Evolutionary conservation across 495 filamentous ascomycete species (phyloP), one percentile per base, ranked within the genome.

Genomic region (Eremomyces bilateralis): DNA sequence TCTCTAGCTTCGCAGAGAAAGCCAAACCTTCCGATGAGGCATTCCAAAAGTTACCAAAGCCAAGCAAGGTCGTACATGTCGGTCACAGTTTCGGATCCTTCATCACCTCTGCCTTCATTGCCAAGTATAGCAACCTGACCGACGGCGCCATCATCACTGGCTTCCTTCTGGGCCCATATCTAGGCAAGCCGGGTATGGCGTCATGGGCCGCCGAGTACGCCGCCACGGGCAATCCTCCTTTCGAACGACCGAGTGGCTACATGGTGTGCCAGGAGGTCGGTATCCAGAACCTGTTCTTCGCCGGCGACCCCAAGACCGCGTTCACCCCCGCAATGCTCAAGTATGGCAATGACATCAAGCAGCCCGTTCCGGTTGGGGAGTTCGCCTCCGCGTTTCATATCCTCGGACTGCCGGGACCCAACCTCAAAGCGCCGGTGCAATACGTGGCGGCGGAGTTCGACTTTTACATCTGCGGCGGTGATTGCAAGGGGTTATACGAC

Each of bases 101-200:
- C 4, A 28, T 46, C 21, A 34, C 36, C 19, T 31, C 35, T 20
- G 44, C 38, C 15, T 32, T 51, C 34, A 44, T 50, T 20, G 41
- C 42, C 13, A 39, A 21, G 3, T 43, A 47, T 29, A 38, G 40
- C 19, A 20, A 21, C 10, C 42, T 53, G 10, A 49, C 31, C 31
- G 40, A 43, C 36, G 53, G 42, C 4, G 44, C 48, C 1, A 38
- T 54, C 29, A 37, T 54, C 33, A 56, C 53, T 8, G 53, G 53
- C 12, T 50, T 35, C 21, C 28, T 49, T 20, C 34, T 29, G 10
- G 37, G 30, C 35, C n/a, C 33, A 12, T 13, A 50, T 19, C 30
- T 40, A 25, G 35, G 29, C 6, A 39, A 27, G 12, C 36, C 44
- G 21, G 39, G 37, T 8, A 38, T 17, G 12, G 17, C 29, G 3